Percentiles rank a stretch among this genome's conserved stretches.
Evolutionary conservation across 352 stramenopile species (phyloP).

Genomic region (Vaucheria bursata): DNA sequence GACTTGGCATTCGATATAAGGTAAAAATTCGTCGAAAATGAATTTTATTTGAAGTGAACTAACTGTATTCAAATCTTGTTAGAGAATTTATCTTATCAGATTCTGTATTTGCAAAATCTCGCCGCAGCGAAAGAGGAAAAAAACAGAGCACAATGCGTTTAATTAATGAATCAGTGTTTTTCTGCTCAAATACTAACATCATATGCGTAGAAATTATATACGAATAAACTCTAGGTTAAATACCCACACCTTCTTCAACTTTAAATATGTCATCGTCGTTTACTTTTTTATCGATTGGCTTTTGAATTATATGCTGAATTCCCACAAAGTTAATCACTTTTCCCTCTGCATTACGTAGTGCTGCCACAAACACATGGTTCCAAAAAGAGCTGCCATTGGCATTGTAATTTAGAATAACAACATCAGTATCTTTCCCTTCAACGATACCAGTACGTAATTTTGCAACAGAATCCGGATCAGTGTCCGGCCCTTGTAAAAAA

Average conservation of each 20-base stretch:
- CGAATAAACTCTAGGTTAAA: too few relatives aligned
- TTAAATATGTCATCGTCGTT: not conserved
- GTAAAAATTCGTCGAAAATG: too few relatives aligned
- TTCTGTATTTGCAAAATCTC: too few relatives aligned
- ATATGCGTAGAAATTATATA: too few relatives aligned
- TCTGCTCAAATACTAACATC: too few relatives aligned
- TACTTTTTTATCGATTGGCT: not conserved
- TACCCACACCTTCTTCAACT: not conserved
- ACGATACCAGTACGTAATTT: constrained; percentile 64
- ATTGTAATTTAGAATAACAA: constrained; percentile 66
- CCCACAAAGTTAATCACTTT: constrained; percentile 74
- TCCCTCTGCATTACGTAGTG: constrained; percentile 60
- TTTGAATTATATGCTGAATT: constrained; percentile 50
- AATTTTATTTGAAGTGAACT: too few relatives aligned
- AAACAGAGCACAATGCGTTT: too few relatives aligned
- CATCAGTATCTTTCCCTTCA: constrained; percentile 47
- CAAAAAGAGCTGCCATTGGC: constrained; percentile 66
- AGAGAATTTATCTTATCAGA: too few relatives aligned
- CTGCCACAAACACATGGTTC: constrained; percentile 70
- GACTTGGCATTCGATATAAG: too few relatives aligned
- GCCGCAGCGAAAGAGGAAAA: too few relatives aligned
- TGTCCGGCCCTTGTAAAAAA: constrained; percentile 72
- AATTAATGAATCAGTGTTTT: too few relatives aligned
- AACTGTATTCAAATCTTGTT: too few relatives aligned
- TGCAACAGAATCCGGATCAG: constrained; percentile 63